These are phyloP conservation scores for Exserohilum turcica DNA, from an alignment of 2,329 filamentous ascomycete species.

Conservation along the genomic window DNA sequence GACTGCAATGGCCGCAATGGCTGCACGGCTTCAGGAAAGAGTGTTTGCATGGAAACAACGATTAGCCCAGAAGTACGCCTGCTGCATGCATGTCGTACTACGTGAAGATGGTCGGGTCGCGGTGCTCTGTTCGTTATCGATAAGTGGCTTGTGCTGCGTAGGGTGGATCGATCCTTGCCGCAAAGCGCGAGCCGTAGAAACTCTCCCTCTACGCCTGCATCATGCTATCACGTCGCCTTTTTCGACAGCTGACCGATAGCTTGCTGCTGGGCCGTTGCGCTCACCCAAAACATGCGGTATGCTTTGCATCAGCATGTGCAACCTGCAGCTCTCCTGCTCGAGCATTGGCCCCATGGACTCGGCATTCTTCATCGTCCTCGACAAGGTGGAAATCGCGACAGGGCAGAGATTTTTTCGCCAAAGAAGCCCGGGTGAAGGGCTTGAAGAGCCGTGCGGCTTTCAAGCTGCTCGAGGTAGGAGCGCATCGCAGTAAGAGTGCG, in stretches of 20 bases:
- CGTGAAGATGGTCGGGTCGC: neutral
- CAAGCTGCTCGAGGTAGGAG: conserved; percentile 79
- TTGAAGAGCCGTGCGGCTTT: conserved; percentile 92
- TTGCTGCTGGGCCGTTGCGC: conserved; percentile 29
- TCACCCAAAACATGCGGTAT: conserved; percentile 7
- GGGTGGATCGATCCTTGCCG: neutral
- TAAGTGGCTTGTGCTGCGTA: conserved; percentile 4
- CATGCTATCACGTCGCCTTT: conserved; percentile 47
- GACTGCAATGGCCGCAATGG: too few species aligned
- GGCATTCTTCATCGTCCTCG: conserved; percentile 60
- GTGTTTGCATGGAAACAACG: neutral
- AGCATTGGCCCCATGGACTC: conserved; percentile 8
- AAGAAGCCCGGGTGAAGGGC: conserved; percentile 75
- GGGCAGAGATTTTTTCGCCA: conserved; percentile 70
- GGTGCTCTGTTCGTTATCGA: conserved; percentile 11
- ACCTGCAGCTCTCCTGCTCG: conserved; percentile 11
- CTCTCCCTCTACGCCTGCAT: conserved; percentile 15
- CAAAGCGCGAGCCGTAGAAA: conserved; percentile 4
- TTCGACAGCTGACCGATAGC: conserved; percentile 45
- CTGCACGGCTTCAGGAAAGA: neutral
- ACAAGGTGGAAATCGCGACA: conserved; percentile 85
- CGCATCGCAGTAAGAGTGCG: neutral
- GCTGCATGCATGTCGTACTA: too few species aligned
- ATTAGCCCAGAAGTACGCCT: conserved; percentile 33
- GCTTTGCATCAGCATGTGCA: conserved; percentile 23